phyloP scores from a whole-genome alignment of 345 rosid genomes.

The Acer campestre region DNA sequence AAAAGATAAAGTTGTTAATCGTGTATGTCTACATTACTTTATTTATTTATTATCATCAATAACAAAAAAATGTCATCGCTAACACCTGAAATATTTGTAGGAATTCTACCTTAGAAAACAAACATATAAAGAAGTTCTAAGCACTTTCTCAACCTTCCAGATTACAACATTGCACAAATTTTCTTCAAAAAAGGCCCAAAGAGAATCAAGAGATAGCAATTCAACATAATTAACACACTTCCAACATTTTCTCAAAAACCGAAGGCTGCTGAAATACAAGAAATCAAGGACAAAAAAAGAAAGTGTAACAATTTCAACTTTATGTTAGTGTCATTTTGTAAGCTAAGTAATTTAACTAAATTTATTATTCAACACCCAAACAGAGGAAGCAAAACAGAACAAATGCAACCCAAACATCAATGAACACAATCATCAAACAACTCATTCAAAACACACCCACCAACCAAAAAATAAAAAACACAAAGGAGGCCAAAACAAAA shows the following conservation, averaged over 20 bases:
- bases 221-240: not conserved
- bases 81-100: not conserved
- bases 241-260: slow-evolving; percentile 1
- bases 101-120: not conserved
- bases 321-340: not conserved
- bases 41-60: not conserved
- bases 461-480: not conserved
- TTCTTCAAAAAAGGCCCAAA: not conserved
- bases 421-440: not conserved
- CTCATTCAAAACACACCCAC: not conserved
- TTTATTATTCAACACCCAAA: not conserved
- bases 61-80: not conserved
- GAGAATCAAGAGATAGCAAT: not conserved
- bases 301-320: not conserved
- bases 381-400: not conserved
- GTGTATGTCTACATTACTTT: not conserved
- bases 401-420: slow-evolving; percentile 7
- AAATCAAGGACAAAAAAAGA: not conserved
- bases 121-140: not conserved
- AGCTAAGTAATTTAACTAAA: not conserved
- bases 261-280: not conserved
- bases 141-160: not conserved
- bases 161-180: not conserved
- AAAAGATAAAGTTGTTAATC: not conserved
- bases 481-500: not conserved